Conservation (phyloP, 2,329 filamentous ascomycete species). For the Akanthomyces uredinophilus region DNA sequence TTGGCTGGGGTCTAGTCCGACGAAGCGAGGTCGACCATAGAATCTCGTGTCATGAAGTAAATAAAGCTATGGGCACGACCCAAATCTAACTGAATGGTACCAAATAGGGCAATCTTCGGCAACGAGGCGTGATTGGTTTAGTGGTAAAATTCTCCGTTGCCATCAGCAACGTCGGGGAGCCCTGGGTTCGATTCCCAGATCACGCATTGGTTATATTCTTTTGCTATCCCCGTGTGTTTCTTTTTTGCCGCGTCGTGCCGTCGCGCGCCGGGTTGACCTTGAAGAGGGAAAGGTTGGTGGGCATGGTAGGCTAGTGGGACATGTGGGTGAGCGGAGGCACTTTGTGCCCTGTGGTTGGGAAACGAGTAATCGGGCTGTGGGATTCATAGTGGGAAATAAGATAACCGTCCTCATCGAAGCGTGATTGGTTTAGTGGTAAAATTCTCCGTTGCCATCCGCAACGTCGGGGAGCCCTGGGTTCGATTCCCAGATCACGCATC, state of each 20-base stretch:
- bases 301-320: background rate
- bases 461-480: conserved; percentile 20
- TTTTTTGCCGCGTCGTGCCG: background rate
- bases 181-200: conserved; percentile 23
- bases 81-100: background rate
- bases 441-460: conserved; percentile 21
- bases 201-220: conserved; percentile 16
- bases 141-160: conserved; percentile 23
- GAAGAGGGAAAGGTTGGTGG: background rate
- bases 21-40: too few species aligned
- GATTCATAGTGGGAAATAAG: background rate
- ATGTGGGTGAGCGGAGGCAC: background rate
- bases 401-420: conserved; percentile 5
- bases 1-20: too few species aligned
- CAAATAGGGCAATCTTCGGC: background rate
- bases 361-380: background rate
- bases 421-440: conserved; percentile 22
- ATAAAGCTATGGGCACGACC: background rate
- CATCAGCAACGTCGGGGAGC: conserved; percentile 17
- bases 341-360: background rate
- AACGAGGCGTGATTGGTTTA: conserved; percentile 21
- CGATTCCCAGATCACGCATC: conserved; percentile 20
- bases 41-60: background rate
- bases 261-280: background rate
- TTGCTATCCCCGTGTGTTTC: background rate